Percentiles rank a stretch among this genome's conserved stretches.
Evolutionary conservation across 768 basidiomycete species (phyloP).

Genomic region (Rossbeevera mucosa): DNA sequence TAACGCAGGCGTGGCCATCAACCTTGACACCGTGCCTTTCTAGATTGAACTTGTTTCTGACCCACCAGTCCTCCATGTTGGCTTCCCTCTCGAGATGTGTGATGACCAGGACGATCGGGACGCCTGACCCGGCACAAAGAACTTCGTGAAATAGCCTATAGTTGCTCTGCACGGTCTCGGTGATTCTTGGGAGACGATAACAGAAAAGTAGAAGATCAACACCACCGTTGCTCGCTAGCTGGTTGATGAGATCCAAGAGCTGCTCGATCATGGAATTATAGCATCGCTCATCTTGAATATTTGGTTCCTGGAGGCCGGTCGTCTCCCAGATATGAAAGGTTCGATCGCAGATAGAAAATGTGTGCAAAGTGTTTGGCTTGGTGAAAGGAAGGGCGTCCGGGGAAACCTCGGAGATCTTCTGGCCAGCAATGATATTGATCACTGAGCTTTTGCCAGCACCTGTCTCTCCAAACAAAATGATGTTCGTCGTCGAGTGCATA

Average conservation of each 20-base stretch:
- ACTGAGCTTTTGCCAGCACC: neutral
- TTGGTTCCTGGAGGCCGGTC: neutral
- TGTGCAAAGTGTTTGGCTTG: neutral
- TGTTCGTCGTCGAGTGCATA: neutral
- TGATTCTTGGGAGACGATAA: neutral
- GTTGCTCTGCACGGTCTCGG: neutral
- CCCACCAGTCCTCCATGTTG: neutral
- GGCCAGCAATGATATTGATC: neutral
- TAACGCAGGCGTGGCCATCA: conserved; percentile 34
- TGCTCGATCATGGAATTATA: neutral
- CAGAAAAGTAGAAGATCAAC: neutral
- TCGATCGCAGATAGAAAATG: neutral
- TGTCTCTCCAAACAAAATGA: neutral
- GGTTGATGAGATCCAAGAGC: neutral
- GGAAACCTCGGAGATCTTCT: neutral
- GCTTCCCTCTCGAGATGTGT: neutral
- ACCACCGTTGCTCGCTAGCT: neutral
- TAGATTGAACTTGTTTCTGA: neutral
- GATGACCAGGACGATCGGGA: neutral
- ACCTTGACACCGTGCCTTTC: neutral
- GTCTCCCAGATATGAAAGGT: neutral
- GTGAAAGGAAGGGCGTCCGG: neutral
- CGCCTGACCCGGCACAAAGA: neutral
- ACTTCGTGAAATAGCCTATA: neutral
- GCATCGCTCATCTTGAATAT: neutral